Conservation (phyloP, 2,329 filamentous ascomycete genomes). For the Mariannaea elegans region DNA sequence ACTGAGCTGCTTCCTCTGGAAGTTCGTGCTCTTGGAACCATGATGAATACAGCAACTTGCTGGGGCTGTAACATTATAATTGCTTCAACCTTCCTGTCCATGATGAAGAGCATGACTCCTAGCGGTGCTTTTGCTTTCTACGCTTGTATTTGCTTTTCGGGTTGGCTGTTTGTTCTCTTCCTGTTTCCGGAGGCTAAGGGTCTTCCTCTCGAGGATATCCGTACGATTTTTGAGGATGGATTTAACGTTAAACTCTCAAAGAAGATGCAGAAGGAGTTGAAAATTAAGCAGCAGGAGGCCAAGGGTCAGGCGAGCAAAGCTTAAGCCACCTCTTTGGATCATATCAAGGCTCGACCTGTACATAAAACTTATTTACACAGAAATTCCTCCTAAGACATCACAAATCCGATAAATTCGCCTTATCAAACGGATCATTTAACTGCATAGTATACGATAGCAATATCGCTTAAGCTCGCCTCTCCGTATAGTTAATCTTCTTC, state of each 20-base stretch:
- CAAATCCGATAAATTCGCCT: too few species aligned
- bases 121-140: slow-evolving; percentile 60
- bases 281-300: slow-evolving; percentile 5
- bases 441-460: too few species aligned
- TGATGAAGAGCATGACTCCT: slow-evolving; percentile 56
- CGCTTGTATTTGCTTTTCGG: slow-evolving; percentile 55
- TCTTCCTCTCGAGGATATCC: slow-evolving; percentile 60
- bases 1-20: slow-evolving; percentile 56
- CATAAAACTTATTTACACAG: too few species aligned
- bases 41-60: slow-evolving; percentile 55
- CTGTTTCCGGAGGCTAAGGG: slow-evolving; percentile 62
- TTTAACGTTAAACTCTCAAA: slow-evolving; percentile 53
- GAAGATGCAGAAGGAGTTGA: slow-evolving; percentile 44
- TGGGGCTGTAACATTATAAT: slow-evolving; percentile 58
- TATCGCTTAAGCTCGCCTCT: too few species aligned
- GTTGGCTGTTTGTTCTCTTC: slow-evolving; percentile 51
- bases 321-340: neutral
- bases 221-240: slow-evolving; percentile 56
- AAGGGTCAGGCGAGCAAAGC: slow-evolving; percentile 2
- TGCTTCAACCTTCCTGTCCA: slow-evolving; percentile 55
- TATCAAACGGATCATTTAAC: too few species aligned
- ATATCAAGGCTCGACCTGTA: too few species aligned
- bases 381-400: too few species aligned
- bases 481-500: too few species aligned
- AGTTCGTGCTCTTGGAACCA: slow-evolving; percentile 54